A percentile compares a stretch with the other conserved stretches of the same genome.
Conservation (phyloP, 176 grass and related monocot genomes). For the Zea mays region Zm-B73-REFERENCE-NAM-5.0 NC_050101.1:6537001-6537500, state of each 20-base stretch:
- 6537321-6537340: neutral
- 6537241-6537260: conserved; percentile 27
- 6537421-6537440: no score
- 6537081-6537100: neutral
- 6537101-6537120: conserved; percentile 30
- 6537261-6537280: neutral
- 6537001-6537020: conserved; percentile 55
- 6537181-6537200: conserved; percentile 1
- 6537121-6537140: conserved; percentile 27
- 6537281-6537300: no score
- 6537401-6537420: no score
- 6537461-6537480: no score
- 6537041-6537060: conserved; percentile 72
- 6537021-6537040: conserved; percentile 22
- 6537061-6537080: neutral
- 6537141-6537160: conserved; percentile 40
- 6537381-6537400: no score
- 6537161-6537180: conserved; percentile 28
- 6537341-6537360: no score
- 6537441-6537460: no score
- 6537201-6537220: neutral
- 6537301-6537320: neutral
- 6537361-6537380: no score
- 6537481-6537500: no score
- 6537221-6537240: neutral